These are phyloP conservation scores for Thermothielavioides terrestris DNA, from an alignment of 495 filamentous ascomycete genomes.

Conservation along the genomic window DNA sequence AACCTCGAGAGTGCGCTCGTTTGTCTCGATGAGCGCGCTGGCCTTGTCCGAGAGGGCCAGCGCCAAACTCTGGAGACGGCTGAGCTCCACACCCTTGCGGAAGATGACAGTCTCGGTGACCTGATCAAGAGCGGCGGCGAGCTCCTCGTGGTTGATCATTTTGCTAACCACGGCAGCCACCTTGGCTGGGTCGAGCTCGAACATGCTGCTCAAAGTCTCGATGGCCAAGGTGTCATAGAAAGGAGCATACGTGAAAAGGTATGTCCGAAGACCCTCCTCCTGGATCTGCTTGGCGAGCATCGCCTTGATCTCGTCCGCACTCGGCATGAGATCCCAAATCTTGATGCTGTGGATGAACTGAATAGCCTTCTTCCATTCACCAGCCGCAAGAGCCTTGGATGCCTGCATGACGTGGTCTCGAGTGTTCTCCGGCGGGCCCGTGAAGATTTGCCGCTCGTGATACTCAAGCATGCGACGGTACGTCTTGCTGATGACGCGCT, in stretches of 20 bases:
- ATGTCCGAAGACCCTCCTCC: conserved; percentile 94
- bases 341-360: conserved; percentile 93
- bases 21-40: conserved; percentile 86
- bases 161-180: conserved; percentile 92
- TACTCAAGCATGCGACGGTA: conserved; percentile 99
- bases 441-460: conserved; percentile 98
- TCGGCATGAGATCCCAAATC: conserved; percentile 96
- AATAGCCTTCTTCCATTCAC: conserved; percentile 95
- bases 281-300: conserved; percentile 98
- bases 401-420: conserved; percentile 98
- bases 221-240: conserved; percentile 97
- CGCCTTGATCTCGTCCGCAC: conserved; percentile 80
- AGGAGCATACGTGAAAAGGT: conserved; percentile 98
- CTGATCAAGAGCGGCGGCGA: conserved; percentile 92
- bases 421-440: conserved; percentile 95
- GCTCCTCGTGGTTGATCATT: conserved; percentile 99
- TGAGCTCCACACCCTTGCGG: conserved; percentile 97
- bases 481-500: conserved; percentile 97
- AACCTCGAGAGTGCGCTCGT: conserved; percentile 94
- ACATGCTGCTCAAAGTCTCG: conserved; percentile 80
- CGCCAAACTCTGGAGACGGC: conserved; percentile 87
- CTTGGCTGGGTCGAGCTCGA: conserved; percentile 84
- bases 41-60: conserved; percentile 94
- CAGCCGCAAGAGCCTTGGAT: conserved; percentile 88
- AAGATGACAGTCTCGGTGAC: conserved; percentile 97